phyloP scores from a whole-genome alignment of 345 rosid genomes.

The Corymbia maculata region DNA sequence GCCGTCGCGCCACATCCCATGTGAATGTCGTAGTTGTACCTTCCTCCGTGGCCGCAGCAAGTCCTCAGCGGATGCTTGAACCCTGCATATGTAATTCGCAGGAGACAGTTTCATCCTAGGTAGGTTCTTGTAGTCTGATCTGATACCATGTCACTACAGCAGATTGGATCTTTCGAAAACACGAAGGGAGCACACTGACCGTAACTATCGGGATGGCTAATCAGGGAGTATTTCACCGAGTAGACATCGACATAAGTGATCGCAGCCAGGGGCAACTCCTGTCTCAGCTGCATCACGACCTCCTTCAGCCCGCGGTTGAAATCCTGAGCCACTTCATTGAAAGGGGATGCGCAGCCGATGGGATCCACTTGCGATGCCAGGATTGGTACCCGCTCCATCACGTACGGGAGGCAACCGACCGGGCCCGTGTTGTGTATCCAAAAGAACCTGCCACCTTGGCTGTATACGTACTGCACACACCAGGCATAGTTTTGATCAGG shows the following conservation, averaged over 20 bases:
- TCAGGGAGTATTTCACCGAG: constrained; percentile 36
- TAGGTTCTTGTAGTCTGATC: background rate
- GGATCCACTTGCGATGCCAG: constrained; percentile 26
- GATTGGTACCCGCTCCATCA: constrained; percentile 34
- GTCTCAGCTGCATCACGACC: constrained; percentile 27
- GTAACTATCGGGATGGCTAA: constrained; percentile 24
- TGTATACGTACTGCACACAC: constrained; percentile 24
- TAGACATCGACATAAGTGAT: constrained; percentile 59
- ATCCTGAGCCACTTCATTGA: constrained; percentile 45
- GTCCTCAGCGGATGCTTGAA: constrained; percentile 44
- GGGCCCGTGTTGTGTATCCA: constrained; percentile 84
- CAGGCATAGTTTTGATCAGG: background rate
- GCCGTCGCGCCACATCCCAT: constrained; percentile 41
- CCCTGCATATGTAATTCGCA: constrained; percentile 15
- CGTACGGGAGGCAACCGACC: constrained; percentile 51
- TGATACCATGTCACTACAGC: background rate
- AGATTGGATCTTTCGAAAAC: background rate
- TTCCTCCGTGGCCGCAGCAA: constrained; percentile 86
- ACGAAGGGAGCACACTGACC: constrained; percentile 11
- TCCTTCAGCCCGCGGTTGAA: constrained; percentile 43
- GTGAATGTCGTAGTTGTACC: constrained; percentile 42
- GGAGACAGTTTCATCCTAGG: background rate
- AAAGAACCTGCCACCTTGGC: constrained; percentile 54
- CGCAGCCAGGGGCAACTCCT: constrained; percentile 27
- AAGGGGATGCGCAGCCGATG: constrained; percentile 45